phyloP scores from a whole-genome alignment of 805 yeast genomes.

The Candida namnaoensis region DNA sequence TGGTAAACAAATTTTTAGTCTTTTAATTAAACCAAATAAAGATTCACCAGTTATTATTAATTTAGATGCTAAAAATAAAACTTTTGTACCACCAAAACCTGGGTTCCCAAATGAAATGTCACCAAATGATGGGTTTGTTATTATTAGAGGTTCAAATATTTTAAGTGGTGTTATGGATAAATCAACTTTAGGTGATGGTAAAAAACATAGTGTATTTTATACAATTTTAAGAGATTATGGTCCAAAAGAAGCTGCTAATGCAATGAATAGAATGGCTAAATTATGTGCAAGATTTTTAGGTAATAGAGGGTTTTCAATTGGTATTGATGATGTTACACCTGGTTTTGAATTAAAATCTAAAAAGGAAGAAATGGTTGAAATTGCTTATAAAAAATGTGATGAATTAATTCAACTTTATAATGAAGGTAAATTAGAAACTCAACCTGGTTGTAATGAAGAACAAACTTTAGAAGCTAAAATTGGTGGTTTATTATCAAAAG shows the following conservation, averaged over 20 bases:
- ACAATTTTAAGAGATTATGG: conserved; percentile 94
- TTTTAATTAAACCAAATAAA: conserved; percentile 77
- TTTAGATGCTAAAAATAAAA: conserved; percentile 90
- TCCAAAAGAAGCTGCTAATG: conserved; percentile 89
- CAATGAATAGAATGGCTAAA: conserved; percentile 99
- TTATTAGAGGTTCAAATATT: conserved; percentile 83
- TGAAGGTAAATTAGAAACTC: conserved; percentile 88
- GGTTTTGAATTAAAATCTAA: conserved; percentile 63
- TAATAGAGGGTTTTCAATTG: conserved; percentile 93
- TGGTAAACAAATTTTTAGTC: conserved; percentile 90
- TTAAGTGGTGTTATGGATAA: conserved; percentile 96
- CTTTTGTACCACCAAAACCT: conserved; percentile 66
- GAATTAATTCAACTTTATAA: conserved; percentile 73
- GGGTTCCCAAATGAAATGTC: conserved; percentile 89
- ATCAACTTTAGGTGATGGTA: conserved; percentile 94
- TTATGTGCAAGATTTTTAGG: conserved; percentile 93
- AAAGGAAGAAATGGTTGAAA: conserved; percentile 85
- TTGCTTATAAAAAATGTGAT: conserved; percentile 86
- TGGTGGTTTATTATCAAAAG: conserved; percentile 92
- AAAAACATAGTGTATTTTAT: conserved; percentile 92
- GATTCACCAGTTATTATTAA: conserved; percentile 76
- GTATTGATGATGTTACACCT: conserved; percentile 96
- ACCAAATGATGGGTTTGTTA: conserved; percentile 90
- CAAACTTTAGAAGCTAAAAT: conserved; percentile 97
- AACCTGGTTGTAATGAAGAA: conserved; percentile 98